Evolutionary conservation across 2,329 filamentous ascomycete genomes (phyloP), one percentile per base, ranked within the genome.

Genomic region (Colletotrichum gigasporum): DNA sequence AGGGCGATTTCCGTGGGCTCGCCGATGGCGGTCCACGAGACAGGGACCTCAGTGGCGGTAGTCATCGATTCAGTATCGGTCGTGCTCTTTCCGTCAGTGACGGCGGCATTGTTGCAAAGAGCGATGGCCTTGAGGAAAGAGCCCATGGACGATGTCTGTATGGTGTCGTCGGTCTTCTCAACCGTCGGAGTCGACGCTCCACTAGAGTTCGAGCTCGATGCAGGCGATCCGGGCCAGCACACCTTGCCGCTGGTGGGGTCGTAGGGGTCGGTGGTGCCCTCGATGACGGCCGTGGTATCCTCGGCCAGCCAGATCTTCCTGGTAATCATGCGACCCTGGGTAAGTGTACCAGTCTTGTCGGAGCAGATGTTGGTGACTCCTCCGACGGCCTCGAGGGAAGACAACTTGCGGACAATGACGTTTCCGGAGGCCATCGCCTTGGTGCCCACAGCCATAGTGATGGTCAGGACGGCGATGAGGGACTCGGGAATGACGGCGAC

Each of bases 1-100:
- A 93, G 85, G 10, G 91, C 90, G 63, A 93, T 91, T 69, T 93
- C 90, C 3, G 91, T 93, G 3, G 89, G 88, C 68, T 91, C 88
- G 50, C 89, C 90, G 41, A 88, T 78, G 18, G 87, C 87, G 41
- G 80, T 83, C 87, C 88, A 91, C 4, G 59, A 14, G 32, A 63
- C 52, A 2, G 79, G 73, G 3, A 75, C 73, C 26, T 77, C 74
- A 14, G 79, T 76, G n/a, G 78, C 71, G 8, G 80, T 83, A 4
- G 81, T 80, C 51, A 80, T 78, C 30, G 82, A 83, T 47, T 80
- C 81, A 9, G 80, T 80, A 67, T 84, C 82, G 18, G 77, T 79
- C 3, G 68, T 58, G 14, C 50, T 53, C 69, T 80, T 82, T 32
- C 78, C 77, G 55, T 85, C 80, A 4, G 79, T 81, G 24, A 87